A percentile compares a stretch with the other conserved stretches of the same genome.
phyloP scores from a whole-genome alignment of 768 basidiomycete genomes.

The Boletus reticuloceps region DNA sequence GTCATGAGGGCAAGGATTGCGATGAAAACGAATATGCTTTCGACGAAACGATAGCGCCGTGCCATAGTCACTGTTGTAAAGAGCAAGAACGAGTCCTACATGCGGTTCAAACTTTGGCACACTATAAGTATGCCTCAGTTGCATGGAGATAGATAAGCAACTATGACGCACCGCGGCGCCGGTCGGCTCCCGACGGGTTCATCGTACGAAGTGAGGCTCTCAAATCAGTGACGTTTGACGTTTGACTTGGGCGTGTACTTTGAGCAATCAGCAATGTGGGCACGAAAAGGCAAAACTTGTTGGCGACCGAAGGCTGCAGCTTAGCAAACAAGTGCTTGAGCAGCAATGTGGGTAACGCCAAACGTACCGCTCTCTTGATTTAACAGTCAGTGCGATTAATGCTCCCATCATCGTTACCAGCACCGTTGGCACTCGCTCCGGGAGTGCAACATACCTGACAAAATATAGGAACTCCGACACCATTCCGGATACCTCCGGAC shows the following conservation, averaged over 20 bases:
- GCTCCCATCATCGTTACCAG: too few species aligned
- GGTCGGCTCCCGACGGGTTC: background rate
- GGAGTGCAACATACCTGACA: too few species aligned
- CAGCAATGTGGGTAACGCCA: background rate
- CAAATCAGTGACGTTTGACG: too few species aligned
- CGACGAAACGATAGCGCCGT: background rate
- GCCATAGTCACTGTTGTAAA: background rate
- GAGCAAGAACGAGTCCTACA: background rate
- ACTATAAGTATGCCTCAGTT: too few species aligned
- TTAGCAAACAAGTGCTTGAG: background rate
- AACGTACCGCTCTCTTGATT: background rate
- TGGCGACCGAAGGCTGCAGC: too few species aligned
- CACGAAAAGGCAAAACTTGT: too few species aligned
- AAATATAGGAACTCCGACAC: too few species aligned
- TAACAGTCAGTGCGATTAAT: too few species aligned
- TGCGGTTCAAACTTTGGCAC: background rate
- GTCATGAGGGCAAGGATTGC: background rate
- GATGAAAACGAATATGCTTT: background rate
- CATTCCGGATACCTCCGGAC: too few species aligned
- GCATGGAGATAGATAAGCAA: background rate
- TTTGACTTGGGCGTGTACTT: background rate
- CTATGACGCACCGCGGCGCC: background rate
- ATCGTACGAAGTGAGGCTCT: too few species aligned
- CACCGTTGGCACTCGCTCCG: too few species aligned
- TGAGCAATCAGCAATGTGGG: background rate